Conservation (phyloP, 1,139 yeast genomes). For the Hansenula sp. region DNA sequence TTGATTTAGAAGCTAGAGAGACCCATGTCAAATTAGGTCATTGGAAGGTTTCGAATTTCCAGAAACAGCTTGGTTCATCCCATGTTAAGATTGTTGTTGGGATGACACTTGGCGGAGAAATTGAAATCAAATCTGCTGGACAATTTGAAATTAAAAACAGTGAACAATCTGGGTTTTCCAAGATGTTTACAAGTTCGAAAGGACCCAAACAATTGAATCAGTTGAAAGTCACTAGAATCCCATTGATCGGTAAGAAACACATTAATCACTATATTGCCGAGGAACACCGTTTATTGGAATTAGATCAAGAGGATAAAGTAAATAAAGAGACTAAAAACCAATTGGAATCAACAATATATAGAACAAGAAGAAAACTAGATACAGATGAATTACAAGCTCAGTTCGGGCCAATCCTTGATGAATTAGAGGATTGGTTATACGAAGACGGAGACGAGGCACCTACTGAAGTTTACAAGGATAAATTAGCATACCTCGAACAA, state of each 20-base stretch:
- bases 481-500: no score
- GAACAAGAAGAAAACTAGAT: slow-evolving; percentile 1
- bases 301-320: neutral
- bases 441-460: slow-evolving; percentile 5
- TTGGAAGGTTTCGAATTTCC: neutral
- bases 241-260: neutral
- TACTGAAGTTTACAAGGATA: neutral
- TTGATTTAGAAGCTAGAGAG: neutral
- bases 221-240: neutral
- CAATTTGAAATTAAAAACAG: neutral
- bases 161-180: neutral
- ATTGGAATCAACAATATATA: slow-evolving; percentile 2
- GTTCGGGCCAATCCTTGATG: neutral
- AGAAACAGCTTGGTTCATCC: neutral
- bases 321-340: slow-evolving; percentile 4
- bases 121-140: neutral
- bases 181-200: neutral
- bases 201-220: neutral
- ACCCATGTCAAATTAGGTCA: neutral
- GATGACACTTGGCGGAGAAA: neutral
- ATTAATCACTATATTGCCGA: neutral
- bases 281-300: neutral
- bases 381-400: neutral
- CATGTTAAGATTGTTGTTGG: neutral
- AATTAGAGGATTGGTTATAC: slow-evolving; percentile 5